Evolutionary conservation across 306 rosid genomes (phyloP), one percentile per base, ranked within the genome.

Genomic region (Prunus mira): DNA sequence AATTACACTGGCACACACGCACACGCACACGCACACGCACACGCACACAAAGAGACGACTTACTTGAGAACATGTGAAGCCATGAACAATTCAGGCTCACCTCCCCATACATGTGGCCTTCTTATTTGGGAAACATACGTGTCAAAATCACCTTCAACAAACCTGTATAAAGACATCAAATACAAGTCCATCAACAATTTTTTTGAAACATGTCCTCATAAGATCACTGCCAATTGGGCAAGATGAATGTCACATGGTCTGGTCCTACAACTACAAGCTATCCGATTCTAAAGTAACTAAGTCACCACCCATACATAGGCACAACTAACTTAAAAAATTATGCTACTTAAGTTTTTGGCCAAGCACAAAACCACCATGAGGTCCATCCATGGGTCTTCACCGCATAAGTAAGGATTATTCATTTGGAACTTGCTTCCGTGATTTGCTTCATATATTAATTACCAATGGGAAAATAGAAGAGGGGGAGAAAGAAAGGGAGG

Each of bases 31-130:
- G 13, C 27, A 5, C 24, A 24, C 24, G 24, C n/a, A 22, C 20
- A 46, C 9, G 10, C 51, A 10, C 47, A 65, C 19, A 28, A 11
- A 25, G 51, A 65, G 58, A 78, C 56, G 72, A 74, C 92, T 83
- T 70, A 95, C 98, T 66, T 80, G 79, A 95, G 91, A 81, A 95
- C 96, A 79, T 89, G 98, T 5, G 98, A 95, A 63, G 97, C 97
- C 89, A 95, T 90, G 86, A 95, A 85, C 69, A 95, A 77, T 75
- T 95, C 98, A 6, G 98, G 96, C 77, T 95, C 98, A 14, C 98
- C 98, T 69, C 98, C 98, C 98, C 98, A 95, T 57, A 95, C 88
- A 55, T 92, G 92, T 25, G 96, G 86, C 83, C 87, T 85, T 82
- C 97, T 87, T 67, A 95, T 92, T 73, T 92, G 86, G 10, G 93